Evolutionary conservation across 306 rosid genomes (phyloP), one percentile per base, ranked within the genome.

Genomic region (Argentina anserina): DNA sequence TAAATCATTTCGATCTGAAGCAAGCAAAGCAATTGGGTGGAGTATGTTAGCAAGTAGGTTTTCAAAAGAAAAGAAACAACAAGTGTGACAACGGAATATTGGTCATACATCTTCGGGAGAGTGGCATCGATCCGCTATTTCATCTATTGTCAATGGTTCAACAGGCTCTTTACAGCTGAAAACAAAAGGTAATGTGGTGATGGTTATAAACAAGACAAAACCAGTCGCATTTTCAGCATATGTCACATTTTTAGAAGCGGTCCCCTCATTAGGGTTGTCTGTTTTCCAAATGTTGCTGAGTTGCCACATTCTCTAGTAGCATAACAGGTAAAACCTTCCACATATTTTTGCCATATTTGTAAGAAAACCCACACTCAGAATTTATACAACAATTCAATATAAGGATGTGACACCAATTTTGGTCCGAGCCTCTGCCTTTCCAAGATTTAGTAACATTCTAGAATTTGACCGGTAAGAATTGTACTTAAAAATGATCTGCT

Each of bases 1-100:
- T 81, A 81, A 65, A 92, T 90, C 96, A 92, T 90, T 78, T 92
- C 97, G 18, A 92, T 90, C 97, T 92, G 92, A 9, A 70, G 65
- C 41, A 61, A 29, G 66, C 14, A 61, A 61, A 61, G 12, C 5
- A 25, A 31, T 4, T 34, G 11, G 28, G 41, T 20, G n/a, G 65
- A 58, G 18, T 17, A 37, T 13, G 62, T 82, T 67, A 72, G 80
- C 41, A 14, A 68, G 67, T 41, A 78, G 72, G 23, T 18, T 74
- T 18, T 23, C n/a, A 26, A 60, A 28, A n/a, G n/a, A n/a, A n/a
- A 60, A n/a, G 68, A 31, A 6, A 62, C 46, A 60, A 60, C 14
- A 9, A 64, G 3, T 14, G 42, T 36, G 26, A 25, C 9, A 21
- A 43, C 7, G 11, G 7, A 21, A 69, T 23, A 39, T 20, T 56